Evolutionary conservation across 768 basidiomycete species (phyloP), one percentile per base, ranked within the genome.

Genomic region (Amanita inopinata): DNA sequence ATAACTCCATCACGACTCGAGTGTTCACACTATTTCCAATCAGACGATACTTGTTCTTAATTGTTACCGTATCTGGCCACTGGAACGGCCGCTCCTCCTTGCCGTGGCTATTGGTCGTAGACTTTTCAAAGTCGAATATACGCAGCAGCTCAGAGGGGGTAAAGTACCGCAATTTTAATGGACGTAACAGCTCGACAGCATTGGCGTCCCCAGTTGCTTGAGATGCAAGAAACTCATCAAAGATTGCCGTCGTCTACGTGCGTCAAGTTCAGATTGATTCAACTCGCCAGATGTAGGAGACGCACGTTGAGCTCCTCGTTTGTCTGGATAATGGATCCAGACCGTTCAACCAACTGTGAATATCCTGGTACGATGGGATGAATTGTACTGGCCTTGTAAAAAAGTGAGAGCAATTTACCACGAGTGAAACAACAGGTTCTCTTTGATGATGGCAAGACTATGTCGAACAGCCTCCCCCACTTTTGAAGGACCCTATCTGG

Each of bases 21-120:
- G 88, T 83, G 57, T 89, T 89, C 5, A 89, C 77, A 44, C 85
- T 87, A 57, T 89, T 90, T 12, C 87, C 87, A 42, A 89, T 80
- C 20, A 88, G 63, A 35, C 76, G 71, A 49, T 89, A 88, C 54
- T 77, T 80, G 7, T 80, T 75, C 58, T 83, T 87, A 1, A 54
- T 69, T 2, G 82, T 77, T 7, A 84, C 59, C 2, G 56, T 56
- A 5, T 57, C 50, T 3, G 85, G 84, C 83, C 85, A 90, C n/a
- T 56, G 43, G 51, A 87, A 83, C 12, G 6, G 45, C 3, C 43
- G 41, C 17, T 40, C 18, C 24, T 36, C 23, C 4, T 38, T 31
- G 8, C 47, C 40, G 14, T 46, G 35, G n/a, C 25, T 32, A n/a
- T n/a, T n/a, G n/a, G n/a, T n/a, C 9, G 25, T 9, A 17, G 57